Conservation (phyloP, 441 rosid genomes). For the Metrosideros polymorpha region DNA sequence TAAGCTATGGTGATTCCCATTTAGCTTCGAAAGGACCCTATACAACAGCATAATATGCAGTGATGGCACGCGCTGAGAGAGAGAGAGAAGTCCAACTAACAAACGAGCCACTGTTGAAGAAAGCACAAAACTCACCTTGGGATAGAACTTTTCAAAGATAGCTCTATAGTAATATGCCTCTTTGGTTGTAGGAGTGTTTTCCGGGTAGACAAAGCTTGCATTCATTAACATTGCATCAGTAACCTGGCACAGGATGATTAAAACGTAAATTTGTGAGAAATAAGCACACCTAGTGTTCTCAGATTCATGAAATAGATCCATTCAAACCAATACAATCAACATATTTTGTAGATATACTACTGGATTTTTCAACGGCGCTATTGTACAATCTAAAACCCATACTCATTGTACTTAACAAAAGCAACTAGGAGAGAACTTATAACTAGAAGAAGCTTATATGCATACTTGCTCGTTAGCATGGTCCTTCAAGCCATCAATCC, state of each 20-base stretch:
- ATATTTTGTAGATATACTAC: background rate
- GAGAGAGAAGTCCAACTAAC: background rate
- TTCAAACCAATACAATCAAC: background rate
- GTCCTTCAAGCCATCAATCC: slow-evolving; percentile 94
- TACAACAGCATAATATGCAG: background rate
- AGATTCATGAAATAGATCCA: background rate
- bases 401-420: background rate
- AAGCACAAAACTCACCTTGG: slow-evolving; percentile 40
- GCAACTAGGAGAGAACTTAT: background rate
- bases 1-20: background rate
- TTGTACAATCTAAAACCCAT: background rate
- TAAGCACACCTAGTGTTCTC: background rate
- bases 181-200: slow-evolving; percentile 83
- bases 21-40: background rate
- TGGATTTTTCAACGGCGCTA: background rate
- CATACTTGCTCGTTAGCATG: slow-evolving; percentile 66
- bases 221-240: slow-evolving; percentile 74
- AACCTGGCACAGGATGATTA: slow-evolving; percentile 34
- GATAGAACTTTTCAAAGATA: slow-evolving; percentile 82
- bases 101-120: background rate
- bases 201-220: slow-evolving; percentile 81
- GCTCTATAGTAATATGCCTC: slow-evolving; percentile 88
- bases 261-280: background rate
- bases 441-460: background rate
- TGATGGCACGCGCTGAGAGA: background rate